Base-by-base conservation (phyloP, 768 basidiomycete species). In the Russula ochroleuca region DNA sequence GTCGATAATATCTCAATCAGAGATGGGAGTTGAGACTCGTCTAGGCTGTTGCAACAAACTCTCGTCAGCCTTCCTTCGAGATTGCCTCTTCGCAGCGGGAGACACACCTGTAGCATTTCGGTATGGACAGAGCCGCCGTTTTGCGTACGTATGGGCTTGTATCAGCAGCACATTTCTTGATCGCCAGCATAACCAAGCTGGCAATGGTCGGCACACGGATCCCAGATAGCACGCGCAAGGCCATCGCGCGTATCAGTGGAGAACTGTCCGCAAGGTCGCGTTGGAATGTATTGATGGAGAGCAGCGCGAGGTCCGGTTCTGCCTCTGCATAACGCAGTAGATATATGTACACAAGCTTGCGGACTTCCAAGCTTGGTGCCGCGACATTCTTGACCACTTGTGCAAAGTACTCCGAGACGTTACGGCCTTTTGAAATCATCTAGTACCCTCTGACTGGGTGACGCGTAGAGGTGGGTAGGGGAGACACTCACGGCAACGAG, bases 271-370 rank as follows among this genome's bases (percentile, higher is more conserved):
- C 85, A 35, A 99, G 80, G 76, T 99, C 97, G 75, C 92, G 93
- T 74, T 99, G 97, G 72, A 98, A 98, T 1, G 96, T 96, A 76
- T 99, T 99, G 78, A 99, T 96, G 3, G 94, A 95, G 35, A 99
- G 81, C 54, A 99, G 77, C 1, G 96, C 91, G 53, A 98, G 86
- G 74, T 98, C 97, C 15, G 97, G 95, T 70, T 97, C 94, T 38
- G 87, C 84, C 47, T 91, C 87, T 55, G 97, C 94, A 75, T 97
- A 95, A 64, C 93, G 88, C 50, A 98, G 79, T 67, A 99, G 87
- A 77, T 96, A 99, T 67, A 98, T 96, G 75, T 98, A 98, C 43
- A 98, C 94, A 57, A 99, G 85, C 76, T 98, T 98, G 63, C 96
- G 86, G 70, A 96, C 88, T 75, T 97, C 94, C 54, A 98, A 85